These are phyloP conservation scores for Debaryomyces sp. DNA, from an alignment of 1,139 yeast species.

Conservation along the genomic window DNA sequence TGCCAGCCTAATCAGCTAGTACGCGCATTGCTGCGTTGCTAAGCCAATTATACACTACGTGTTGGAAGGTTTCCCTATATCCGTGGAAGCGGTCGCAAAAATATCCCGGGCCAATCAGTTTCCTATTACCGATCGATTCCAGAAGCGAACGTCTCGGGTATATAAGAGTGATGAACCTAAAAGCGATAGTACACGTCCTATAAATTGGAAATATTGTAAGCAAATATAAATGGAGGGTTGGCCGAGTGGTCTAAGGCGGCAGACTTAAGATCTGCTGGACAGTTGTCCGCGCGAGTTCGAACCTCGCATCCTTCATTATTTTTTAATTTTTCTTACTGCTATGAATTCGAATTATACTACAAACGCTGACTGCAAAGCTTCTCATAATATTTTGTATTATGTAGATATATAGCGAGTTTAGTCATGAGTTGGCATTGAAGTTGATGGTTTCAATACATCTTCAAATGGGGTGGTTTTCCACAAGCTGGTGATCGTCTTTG, in stretches of 20 bases:
- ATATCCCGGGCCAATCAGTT: background rate
- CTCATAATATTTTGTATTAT: background rate
- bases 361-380: background rate
- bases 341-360: too few species aligned
- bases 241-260: constrained; percentile 61
- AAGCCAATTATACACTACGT: background rate
- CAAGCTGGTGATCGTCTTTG: constrained; percentile 72
- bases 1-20: background rate
- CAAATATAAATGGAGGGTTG: constrained; percentile 43
- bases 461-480: constrained; percentile 66
- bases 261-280: constrained; percentile 47
- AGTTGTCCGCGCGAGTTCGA: constrained; percentile 80
- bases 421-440: constrained; percentile 66
- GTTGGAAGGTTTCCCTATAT: background rate
- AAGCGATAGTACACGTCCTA: background rate
- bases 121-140: background rate
- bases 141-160: background rate
- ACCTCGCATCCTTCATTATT: constrained; percentile 75
- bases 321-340: constrained; percentile 22
- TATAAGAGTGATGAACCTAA: background rate
- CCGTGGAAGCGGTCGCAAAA: background rate
- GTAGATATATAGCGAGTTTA: background rate
- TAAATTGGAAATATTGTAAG: background rate
- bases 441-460: constrained; percentile 52
- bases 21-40: background rate